Base-by-base conservation (phyloP, 2,329 filamentous ascomycete species). In the Aureobasidium lini region DNA sequence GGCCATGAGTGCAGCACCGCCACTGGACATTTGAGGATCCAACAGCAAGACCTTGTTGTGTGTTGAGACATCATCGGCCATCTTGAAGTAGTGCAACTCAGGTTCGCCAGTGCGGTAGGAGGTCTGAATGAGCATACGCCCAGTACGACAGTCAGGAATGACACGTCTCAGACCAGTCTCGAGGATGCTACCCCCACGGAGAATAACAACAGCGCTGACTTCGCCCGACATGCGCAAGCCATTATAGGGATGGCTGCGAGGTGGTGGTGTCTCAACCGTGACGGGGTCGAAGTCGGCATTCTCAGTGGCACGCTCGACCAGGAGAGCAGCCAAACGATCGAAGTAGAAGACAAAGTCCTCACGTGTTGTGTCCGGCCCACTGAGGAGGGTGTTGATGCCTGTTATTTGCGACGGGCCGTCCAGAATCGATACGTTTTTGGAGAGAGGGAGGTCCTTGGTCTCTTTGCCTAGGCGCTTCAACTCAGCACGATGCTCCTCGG, bases 331-430 rank as follows among this genome's bases (percentile, higher is more conserved):
- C 39, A 97, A 78, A 39, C 94, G 84, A 73, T 99, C 91, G 72
- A 97, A 96, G 74, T 97, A 97, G 74, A 97, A 97, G 63, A 96
- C 90, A 71, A 96, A 97, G 66, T 97, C 92, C 70, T 96, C 93
- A 43, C 89, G 82, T 6, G 82, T 78, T 0, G 90, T 93, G 49
- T 85, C 81, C 16, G 89, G 87, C 66, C 94, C 83, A 69, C 95
- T 87, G 42, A 99, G 83, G 60, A 96, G 88, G 0, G 92, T 96
- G 71, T 90, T 92, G 83, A 99, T 96, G 48, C 86, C 92, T 60
- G 80, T 81, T 58, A 96, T 80, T 72, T 99, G 94, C 8, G 86
- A 82, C 1, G 89, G 95, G 62, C 89, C 82, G 44, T 86, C 79
- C 60, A 97, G 76, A 15, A 95, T 73, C 5, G 88, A 78, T 37